Evolutionary conservation across 23 red algal genomes (phyloP).

Genomic region (Chondrus crispus): DNA sequence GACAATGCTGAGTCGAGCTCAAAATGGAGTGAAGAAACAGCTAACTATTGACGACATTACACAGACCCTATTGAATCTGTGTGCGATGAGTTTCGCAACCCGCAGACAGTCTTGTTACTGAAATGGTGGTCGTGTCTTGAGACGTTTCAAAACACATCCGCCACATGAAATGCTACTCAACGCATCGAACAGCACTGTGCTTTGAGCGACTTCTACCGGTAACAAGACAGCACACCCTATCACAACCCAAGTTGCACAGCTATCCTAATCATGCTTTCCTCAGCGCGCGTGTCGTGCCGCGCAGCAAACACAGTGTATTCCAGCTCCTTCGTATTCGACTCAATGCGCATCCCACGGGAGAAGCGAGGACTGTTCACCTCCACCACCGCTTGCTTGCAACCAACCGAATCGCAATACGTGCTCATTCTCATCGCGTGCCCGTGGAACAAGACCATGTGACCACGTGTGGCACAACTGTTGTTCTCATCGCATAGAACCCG

Average conservation of each 20-base stretch:
- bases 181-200: too few species aligned
- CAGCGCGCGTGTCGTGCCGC: neutral
- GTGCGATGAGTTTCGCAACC: too few species aligned
- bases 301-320: neutral
- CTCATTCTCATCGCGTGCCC: neutral
- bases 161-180: too few species aligned
- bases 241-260: neutral
- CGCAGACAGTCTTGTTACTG: too few species aligned
- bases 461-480: neutral
- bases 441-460: neutral
- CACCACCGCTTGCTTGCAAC: neutral
- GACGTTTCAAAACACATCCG: too few species aligned
- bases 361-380: neutral
- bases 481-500: neutral
- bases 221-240: too few species aligned
- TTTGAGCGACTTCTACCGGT: too few species aligned
- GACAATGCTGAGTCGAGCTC: too few species aligned
- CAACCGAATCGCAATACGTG: neutral
- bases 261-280: neutral
- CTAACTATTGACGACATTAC: too few species aligned
- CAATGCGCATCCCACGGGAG: neutral
- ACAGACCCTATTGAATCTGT: too few species aligned
- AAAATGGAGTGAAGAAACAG: too few species aligned
- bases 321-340: neutral
- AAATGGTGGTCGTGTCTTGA: too few species aligned